These are phyloP conservation scores for Diplodia corticola DNA, from an alignment of 2,329 filamentous ascomycete species.

Conservation along the genomic window DNA sequence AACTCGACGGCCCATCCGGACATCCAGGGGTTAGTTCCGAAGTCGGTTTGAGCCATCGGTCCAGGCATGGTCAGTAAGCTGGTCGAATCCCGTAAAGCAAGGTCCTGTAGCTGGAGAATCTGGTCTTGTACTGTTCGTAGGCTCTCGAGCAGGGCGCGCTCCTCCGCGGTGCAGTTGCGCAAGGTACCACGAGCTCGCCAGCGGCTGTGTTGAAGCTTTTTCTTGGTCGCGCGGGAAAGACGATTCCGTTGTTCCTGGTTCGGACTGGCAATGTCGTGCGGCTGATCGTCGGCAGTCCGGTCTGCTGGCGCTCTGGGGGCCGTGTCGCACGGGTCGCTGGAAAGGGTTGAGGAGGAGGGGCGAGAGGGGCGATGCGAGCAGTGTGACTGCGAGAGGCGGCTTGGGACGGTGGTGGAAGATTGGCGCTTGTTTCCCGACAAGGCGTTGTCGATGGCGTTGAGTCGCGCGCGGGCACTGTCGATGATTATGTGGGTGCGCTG, in stretches of 20 bases:
- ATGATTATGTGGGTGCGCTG: conserved; percentile 13
- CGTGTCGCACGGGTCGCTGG: not conserved
- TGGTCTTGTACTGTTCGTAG: not conserved
- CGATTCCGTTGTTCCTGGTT: not conserved
- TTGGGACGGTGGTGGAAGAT: not conserved
- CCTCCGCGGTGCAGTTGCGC: conserved; percentile 10
- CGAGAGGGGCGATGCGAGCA: not conserved
- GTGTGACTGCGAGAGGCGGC: not conserved
- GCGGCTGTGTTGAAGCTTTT: conserved; percentile 22
- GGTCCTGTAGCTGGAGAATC: conserved; percentile 11
- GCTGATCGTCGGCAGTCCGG: not conserved
- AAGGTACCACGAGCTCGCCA: conserved; percentile 18
- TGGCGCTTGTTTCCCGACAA: not conserved
- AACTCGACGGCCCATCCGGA: conserved; percentile 2
- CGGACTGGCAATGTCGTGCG: not conserved
- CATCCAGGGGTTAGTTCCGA: not conserved
- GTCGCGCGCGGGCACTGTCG: conserved; percentile 10
- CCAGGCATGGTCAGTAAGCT: not conserved
- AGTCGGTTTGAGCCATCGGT: conserved; percentile 6
- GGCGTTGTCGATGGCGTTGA: conserved; percentile 2
- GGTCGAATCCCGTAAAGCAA: not conserved
- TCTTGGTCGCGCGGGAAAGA: conserved; percentile 7
- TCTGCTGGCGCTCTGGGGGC: not conserved
- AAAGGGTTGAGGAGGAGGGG: not conserved
- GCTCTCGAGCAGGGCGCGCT: conserved; percentile 14